Base-by-base conservation (phyloP, 2,329 filamentous ascomycete species). In the Aspergillus quadricinctus region DNA sequence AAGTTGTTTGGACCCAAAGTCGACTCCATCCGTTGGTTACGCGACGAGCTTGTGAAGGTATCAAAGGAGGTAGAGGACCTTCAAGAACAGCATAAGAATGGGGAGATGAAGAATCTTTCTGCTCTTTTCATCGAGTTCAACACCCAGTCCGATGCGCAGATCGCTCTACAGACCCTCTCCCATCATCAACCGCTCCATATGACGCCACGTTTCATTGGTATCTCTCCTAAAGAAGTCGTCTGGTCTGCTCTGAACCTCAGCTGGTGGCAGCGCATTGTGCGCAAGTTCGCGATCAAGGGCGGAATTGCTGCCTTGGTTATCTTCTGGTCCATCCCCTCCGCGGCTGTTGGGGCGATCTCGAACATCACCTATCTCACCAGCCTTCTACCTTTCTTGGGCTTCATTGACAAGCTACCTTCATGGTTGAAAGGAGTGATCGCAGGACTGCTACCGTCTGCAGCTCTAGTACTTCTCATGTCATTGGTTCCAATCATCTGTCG, bases 121-220 rank as follows among this genome's bases (percentile, higher is more conserved):
- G 88, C 90, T 21, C 89, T 93, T 8, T 99, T 99, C 64, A 85
- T 97, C 65, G 92, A 97, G 70, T 99, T 97, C 66, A 79, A 83
- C 46, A 86, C 83, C 0, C 90, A 96, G 69, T 83, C 88, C 51
- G 88, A 89, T 52, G 94, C 94, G 8, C 92, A 97, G 72, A 83
- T 86, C 48, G 93, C 93, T 9, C 89, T 86, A 67, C 94, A 97
- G 71, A 87, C 88, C 1, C 78, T 97, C 14, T 87, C 92, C 4
- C 89, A 95, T 70, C 91, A 96, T 71, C 87, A 90, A 57, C 88
- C 90, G 7, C 80, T 96, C 41, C 90, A 93, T 67, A 92, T 97
- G 86, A 84, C 88, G 0, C 91, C 91, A n/a, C 86, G 91, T 3
- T 91, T 88, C 65, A 88, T 93, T 53, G 93, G 92, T 4, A 83